Evolutionary conservation across 148 eudicot species (phyloP).

Genomic region (Rhododendron henanense): DNA sequence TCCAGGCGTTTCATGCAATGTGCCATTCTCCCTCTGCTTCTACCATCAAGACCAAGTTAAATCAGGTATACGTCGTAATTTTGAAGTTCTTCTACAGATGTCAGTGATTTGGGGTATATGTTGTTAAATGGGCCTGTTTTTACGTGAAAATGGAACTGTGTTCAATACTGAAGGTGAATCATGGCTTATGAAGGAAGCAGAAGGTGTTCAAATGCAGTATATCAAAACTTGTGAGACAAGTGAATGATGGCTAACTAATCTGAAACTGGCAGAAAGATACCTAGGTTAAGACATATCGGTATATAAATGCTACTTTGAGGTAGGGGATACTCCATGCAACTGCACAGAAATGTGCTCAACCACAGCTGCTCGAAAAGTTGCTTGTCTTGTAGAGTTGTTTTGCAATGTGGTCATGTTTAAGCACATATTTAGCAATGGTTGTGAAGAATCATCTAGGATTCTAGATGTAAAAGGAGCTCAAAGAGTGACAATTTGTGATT

Average conservation of each 20-base stretch:
- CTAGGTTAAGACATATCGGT: background rate
- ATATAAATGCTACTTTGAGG: background rate
- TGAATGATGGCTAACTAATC: background rate
- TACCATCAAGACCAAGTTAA: constrained; percentile 23
- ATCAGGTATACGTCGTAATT: constrained; percentile 19
- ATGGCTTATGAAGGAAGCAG: background rate
- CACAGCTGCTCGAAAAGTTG: background rate
- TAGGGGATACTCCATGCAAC: background rate
- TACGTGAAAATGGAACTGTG: background rate
- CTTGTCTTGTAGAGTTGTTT: background rate
- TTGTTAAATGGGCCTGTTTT: background rate
- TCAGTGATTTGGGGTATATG: background rate
- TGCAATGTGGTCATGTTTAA: background rate
- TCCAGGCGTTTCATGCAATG: constrained; percentile 34
- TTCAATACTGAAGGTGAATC: background rate
- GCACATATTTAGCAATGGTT: background rate
- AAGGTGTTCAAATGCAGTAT: background rate
- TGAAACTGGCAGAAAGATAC: background rate
- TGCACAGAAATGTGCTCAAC: background rate
- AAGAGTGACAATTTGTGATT: background rate
- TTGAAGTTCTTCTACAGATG: background rate
- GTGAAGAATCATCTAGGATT: background rate
- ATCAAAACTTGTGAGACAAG: background rate
- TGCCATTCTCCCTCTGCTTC: constrained; percentile 34
- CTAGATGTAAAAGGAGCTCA: background rate